Evolutionary conservation across 2,329 filamentous ascomycete species (phyloP), one percentile per base, ranked within the genome.

Genomic region (Macrophomina phaseolina): DNA sequence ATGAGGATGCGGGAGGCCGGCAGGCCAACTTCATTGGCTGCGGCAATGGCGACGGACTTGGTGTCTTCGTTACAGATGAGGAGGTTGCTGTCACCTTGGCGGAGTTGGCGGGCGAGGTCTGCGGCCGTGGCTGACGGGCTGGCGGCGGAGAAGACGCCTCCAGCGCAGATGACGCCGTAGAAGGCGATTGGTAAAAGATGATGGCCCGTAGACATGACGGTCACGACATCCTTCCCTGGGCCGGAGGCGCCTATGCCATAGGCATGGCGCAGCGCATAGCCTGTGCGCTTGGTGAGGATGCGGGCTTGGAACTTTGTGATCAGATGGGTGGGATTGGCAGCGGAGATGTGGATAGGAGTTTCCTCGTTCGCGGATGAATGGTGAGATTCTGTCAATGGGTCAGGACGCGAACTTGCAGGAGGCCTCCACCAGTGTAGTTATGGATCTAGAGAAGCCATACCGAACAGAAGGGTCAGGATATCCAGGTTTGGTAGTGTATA

Each of bases 111-210:
- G 3, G 81, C 80, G 8, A 89, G 74, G 32, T 89, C 87, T 2
- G 77, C 71, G 0, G 81, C 77, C 0, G 86, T 87, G 5, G 80
- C 82, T 0, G 81, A 79, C 0, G 85, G 79, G 55, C 81, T 84
- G 0, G 85, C 85, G 5, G 85, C 83, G 6, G 85, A 86, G 70
- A 86, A 89, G 32, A 89, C 81, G 18, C 86, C 87, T 0, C 84
- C 86, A 2, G 86, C 86, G 3, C 85, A 87, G 53, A 89, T 79
- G 63, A 87, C 82, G 14, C 83, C 84, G 69, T 82, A 89, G 71
- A 87, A 86, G 1, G 87, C 69, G 12, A 82, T 79, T 0, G 86
- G 82, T 0, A 89, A 78, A 5, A 87, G 78, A 53, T 83, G 82
- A 69, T 89, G 84, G 1, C 87, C 87, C 0, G 83, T 83, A 0